Base-by-base conservation (phyloP, 2,329 filamentous ascomycete genomes). In the Diplodia intermedia region DNA sequence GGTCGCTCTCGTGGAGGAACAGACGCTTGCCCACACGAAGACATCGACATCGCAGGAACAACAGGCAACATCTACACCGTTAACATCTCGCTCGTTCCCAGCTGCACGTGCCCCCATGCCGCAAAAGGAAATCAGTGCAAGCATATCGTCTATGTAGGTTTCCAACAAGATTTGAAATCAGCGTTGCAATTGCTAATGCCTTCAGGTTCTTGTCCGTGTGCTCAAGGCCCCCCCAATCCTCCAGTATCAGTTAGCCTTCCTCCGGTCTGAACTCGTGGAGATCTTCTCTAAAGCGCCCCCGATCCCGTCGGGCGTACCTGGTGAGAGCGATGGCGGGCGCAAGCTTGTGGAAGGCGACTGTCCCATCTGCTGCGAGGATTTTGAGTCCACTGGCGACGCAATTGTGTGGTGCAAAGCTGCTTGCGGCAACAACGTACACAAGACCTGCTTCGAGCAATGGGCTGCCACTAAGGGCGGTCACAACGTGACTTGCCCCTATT, bases 61-160 rank as follows among this genome's bases (percentile, higher is more conserved):
- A 89, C 86, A 0, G 88, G 88, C 18, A 89, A 89, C 71, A 77
- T 90, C 20, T 90, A 90, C 76, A 84, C 80, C 0, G 83, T 88
- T 40, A 80, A 76, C 12, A 85, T 90, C 65, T 76, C 78, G 68
- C 83, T 84, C 65, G 72, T 81, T 12, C 86, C 87, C 0, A 78
- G 71, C 6, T 89, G 87, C 75, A 81, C 81, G 67, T 89, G 87
- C 73, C 85, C 86, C 0, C 84, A 88, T 75, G 79, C 82, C 1
- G 69, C 56, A 40, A 86, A 85, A 68, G 85, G 86, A 4, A 85
- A 86, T 54, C 85, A 88, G 72, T 90, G 88, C 82, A 90, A 90
- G 73, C 89, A 91, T 71, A 79, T 88, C 31, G 69, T 90, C 53
- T 91, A 88, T 72, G 85, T 85, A 79, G 69, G 78, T 73, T 9